A percentile compares a stretch with the other conserved stretches of the same genome.
These are phyloP conservation scores for Ganoderma lucidum DNA, from an alignment of 1,284 basidiomycete genomes.

Conservation along the genomic window DNA sequence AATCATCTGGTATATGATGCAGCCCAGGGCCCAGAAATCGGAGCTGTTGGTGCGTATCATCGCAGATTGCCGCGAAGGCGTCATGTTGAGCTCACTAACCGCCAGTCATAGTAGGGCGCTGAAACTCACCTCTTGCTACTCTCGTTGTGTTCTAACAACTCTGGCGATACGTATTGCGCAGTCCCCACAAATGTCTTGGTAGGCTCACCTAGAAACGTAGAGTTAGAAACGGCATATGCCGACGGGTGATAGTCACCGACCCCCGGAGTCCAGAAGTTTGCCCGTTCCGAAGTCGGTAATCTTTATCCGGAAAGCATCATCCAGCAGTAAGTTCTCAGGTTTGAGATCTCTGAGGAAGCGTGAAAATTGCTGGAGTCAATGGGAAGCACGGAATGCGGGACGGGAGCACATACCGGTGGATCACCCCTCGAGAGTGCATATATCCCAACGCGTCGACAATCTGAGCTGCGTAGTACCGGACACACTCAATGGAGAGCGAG, in stretches of 20 bases:
- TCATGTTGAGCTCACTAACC: constrained; percentile 26
- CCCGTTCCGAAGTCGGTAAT: constrained; percentile 98
- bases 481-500: constrained; percentile 79
- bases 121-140: constrained; percentile 69
- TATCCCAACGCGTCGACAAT: constrained; percentile 88
- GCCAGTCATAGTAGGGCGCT: constrained; percentile 5
- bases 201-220: constrained; percentile 49
- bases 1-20: constrained; percentile 97
- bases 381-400: constrained; percentile 16
- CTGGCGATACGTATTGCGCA: constrained; percentile 95
- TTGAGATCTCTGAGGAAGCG: constrained; percentile 74
- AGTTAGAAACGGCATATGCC: constrained; percentile 29
- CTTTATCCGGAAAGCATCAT: constrained; percentile 87
- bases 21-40: constrained; percentile 98
- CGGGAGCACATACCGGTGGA: constrained; percentile 73
- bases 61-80: constrained; percentile 16
- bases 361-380: constrained; percentile 18
- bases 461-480: constrained; percentile 88
- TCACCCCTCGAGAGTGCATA: constrained; percentile 89
- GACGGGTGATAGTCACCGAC: constrained; percentile 43
- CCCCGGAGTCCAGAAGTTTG: constrained; percentile 76
- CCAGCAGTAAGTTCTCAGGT: constrained; percentile 93
- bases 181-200: constrained; percentile 95
- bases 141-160: constrained; percentile 83
- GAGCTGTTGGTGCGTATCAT: constrained; percentile 58